phyloP scores from a whole-genome alignment of 139 green algal genomes.

The Ettlia oleoabundans region DNA sequence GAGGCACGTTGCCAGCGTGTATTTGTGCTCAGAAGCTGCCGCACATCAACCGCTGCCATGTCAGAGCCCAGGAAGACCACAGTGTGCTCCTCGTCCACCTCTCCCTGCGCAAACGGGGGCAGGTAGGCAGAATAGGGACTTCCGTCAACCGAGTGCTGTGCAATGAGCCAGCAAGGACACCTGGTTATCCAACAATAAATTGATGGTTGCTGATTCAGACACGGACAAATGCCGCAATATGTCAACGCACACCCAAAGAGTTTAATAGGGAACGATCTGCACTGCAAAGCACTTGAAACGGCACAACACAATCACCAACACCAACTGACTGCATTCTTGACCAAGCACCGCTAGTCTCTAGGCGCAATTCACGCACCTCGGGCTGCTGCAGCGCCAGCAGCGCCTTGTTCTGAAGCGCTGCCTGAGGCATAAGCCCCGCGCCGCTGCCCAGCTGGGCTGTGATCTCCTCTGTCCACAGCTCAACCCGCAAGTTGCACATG shows the following conservation, averaged over 20 bases:
- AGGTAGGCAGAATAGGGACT: too few species aligned
- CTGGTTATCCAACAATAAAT: too few species aligned
- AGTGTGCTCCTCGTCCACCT: background rate
- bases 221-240: too few species aligned
- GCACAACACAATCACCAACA: too few species aligned
- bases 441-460: background rate
- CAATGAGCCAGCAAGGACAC: too few species aligned
- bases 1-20: conserved; percentile 1
- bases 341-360: too few species aligned
- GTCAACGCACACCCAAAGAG: too few species aligned
- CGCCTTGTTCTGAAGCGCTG: conserved; percentile 18
- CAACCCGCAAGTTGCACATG: conserved; percentile 20
- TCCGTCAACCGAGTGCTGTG: too few species aligned
- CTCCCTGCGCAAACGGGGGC: background rate
- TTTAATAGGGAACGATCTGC: too few species aligned
- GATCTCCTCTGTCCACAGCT: conserved; percentile 6
- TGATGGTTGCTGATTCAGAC: too few species aligned
- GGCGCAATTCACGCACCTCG: background rate
- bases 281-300: too few species aligned
- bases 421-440: conserved; percentile 6
- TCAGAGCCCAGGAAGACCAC: conserved; percentile 13
- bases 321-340: too few species aligned
- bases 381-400: conserved; percentile 9
- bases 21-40: conserved; percentile 26
- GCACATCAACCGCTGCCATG: conserved; percentile 23